Percentiles rank a stretch among this genome's conserved stretches.
Evolutionary conservation across 331 rosid genomes (phyloP).

Genomic region (Prunus yedoensis): DNA sequence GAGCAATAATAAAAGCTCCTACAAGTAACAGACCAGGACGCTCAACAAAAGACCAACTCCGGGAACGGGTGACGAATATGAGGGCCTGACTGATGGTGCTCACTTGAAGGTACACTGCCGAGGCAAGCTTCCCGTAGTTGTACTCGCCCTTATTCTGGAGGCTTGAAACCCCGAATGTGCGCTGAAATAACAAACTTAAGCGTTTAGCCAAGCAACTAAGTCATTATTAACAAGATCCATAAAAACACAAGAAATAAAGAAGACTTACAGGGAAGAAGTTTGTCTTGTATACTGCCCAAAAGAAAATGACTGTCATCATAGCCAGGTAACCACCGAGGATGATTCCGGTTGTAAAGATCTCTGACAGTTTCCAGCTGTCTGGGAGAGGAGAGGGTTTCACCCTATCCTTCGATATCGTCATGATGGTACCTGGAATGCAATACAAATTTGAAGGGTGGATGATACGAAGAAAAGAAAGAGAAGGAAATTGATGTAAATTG

Average conservation of each 20-base stretch:
- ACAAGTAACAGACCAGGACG: slow-evolving; percentile 74
- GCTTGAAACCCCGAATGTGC: slow-evolving; percentile 67
- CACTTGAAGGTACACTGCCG: slow-evolving; percentile 83
- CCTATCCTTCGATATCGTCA: slow-evolving; percentile 90
- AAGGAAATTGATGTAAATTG: too few species aligned
- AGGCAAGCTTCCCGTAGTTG: slow-evolving; percentile 64
- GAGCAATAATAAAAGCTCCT: slow-evolving; percentile 69
- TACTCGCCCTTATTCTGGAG: slow-evolving; percentile 44
- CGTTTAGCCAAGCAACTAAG: slow-evolving; percentile 12
- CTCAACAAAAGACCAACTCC: slow-evolving; percentile 77
- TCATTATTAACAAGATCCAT: too few species aligned
- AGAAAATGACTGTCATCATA: slow-evolving; percentile 89
- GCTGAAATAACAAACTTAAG: slow-evolving; percentile 35
- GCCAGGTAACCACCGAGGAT: slow-evolving; percentile 84
- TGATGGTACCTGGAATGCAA: slow-evolving; percentile 62
- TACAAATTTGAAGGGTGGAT: background rate
- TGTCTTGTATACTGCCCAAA: slow-evolving; percentile 77
- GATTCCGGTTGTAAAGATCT: slow-evolving; percentile 77
- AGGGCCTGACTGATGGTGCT: slow-evolving; percentile 93
- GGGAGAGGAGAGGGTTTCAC: slow-evolving; percentile 91
- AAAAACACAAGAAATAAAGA: background rate
- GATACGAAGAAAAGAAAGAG: background rate
- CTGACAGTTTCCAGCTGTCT: slow-evolving; percentile 88
- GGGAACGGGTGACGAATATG: slow-evolving; percentile 76
- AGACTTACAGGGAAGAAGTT: slow-evolving; percentile 80